Base-by-base conservation (phyloP, 2,329 filamentous ascomycete genomes). In the Blastomyces silverae region DNA sequence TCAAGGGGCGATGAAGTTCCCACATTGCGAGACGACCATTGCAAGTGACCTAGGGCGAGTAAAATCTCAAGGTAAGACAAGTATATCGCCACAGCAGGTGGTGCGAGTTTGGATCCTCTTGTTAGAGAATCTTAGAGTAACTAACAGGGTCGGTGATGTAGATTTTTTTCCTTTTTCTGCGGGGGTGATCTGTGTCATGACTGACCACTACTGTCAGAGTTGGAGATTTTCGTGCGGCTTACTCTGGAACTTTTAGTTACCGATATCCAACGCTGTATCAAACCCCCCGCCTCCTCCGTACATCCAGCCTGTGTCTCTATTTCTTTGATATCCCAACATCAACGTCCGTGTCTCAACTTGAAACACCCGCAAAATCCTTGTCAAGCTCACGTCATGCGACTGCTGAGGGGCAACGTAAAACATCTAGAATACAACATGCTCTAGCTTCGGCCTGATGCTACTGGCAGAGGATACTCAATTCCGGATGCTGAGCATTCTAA, bases 301-400 rank as follows among this genome's bases (percentile, higher is more conserved):
- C 53, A 56, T 15, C 17, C 3, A 22, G 52, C 13, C 52, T 56
- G 37, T 1, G 34, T 58, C 15, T 25, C 56, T 3, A 11, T 58
- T 58, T 58, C 56, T 58, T 56, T 58, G 56, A 42, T n/a, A 58
- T 25, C 8, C n/a, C 56, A 42, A 42, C 31, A 42, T 17, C 56
- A 42, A 37, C 31, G 28, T 22, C 20, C 34, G 10, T 58, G 56
- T 44, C 56, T 44, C n/a, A 28, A 58, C n/a, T 15, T 58, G 56
- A 58, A 58, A 58, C 34, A 39, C n/a, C 56, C 11, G 56, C 31
- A 57, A 11, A 42, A 42, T 15, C n/a, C 34, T 20, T 37, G 48
- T 56, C 6, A 56, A 56, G 15, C 34, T 37, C 15, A 56, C 15
- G 6, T 56, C 28, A n/a, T 31, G 15, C 0, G 1, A 28, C 25